Base-by-base conservation (phyloP, 2,329 filamentous ascomycete genomes). In the Chaetomiaceae sp. region DNA sequence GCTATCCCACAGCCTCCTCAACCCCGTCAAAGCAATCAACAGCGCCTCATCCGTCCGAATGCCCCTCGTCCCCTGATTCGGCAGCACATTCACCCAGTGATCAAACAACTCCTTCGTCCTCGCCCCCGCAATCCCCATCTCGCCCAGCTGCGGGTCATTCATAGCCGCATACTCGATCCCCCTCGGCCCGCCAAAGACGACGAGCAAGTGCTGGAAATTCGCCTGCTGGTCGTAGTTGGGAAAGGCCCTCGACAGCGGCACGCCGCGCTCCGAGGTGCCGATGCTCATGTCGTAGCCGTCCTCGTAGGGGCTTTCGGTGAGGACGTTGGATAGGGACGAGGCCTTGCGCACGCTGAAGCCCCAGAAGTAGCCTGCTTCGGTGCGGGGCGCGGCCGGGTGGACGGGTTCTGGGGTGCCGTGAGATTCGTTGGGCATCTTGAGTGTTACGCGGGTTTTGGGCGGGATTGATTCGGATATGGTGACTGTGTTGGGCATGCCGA, bases 41-140 rank as follows among this genome's bases (percentile, higher is more conserved):
- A 95, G 71, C 1, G 89, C 89, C 71, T 95, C 90, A 63, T 95
- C 89, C 0, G 89, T 94, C 57, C 88, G 75, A 57, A 95, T 92
- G 1, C 85, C 90, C 63, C 89, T 77, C 66, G 88, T 92, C 1
- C 89, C 89, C 68, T 95, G 90, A 1, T 83, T 82, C 3, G 89
- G 88, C 59, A 91, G 76, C 40, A 94, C 77, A 68, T 95, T 89
- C 17, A 95, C 77, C 89, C 89, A 95, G 61, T 85, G 78, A 69
- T 95, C 90, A 66, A 95, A 95, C 47, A 92, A 67, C 60, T 89
- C 82, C 59, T 76, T 80, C 7, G 84, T 85, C 57, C 82, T 83
- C 22, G 76, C 75, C 31, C 84, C 83, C 6, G 76, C 74, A 14
- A 92, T 80, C 0, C 83, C 85, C 67, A 84, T 83, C 40, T 73